Conservation (phyloP, 805 yeast genomes). For the Spencermartinsiella europaea region DNA sequence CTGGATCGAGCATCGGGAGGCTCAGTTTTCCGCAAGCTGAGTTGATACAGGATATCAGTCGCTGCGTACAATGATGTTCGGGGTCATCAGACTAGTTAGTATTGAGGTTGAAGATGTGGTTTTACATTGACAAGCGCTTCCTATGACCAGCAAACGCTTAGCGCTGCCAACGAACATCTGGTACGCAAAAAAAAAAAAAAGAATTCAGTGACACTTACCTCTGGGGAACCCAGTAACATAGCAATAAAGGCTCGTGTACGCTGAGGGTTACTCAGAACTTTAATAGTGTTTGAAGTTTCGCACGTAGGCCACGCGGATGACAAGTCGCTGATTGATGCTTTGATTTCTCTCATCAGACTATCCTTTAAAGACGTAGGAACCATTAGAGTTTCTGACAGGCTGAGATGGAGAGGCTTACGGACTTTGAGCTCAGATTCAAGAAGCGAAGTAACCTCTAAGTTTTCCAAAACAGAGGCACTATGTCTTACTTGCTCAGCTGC, state of each 20-base stretch:
- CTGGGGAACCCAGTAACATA: no score
- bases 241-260: constrained; percentile 17
- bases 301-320: no score
- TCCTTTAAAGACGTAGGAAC: constrained; percentile 12
- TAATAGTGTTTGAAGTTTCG: no score
- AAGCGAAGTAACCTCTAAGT: constrained; percentile 10
- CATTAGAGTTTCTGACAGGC: constrained; percentile 27
- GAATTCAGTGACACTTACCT: no score
- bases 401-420: constrained; percentile 23
- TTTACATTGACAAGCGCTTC: no score
- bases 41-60: neutral
- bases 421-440: constrained; percentile 21
- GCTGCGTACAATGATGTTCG: no score
- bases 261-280: constrained; percentile 10
- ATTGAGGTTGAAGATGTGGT: no score
- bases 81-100: no score
- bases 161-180: neutral
- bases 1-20: constrained; percentile 2
- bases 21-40: constrained; percentile 2
- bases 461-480: neutral
- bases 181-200: neutral
- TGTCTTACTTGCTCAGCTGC: neutral
- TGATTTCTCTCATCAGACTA: no score
- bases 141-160: neutral
- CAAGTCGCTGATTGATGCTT: no score